These are phyloP conservation scores for Phytopythium cucurbitacearum DNA, from an alignment of 352 stramenopile species.

Conservation along the genomic window DNA sequence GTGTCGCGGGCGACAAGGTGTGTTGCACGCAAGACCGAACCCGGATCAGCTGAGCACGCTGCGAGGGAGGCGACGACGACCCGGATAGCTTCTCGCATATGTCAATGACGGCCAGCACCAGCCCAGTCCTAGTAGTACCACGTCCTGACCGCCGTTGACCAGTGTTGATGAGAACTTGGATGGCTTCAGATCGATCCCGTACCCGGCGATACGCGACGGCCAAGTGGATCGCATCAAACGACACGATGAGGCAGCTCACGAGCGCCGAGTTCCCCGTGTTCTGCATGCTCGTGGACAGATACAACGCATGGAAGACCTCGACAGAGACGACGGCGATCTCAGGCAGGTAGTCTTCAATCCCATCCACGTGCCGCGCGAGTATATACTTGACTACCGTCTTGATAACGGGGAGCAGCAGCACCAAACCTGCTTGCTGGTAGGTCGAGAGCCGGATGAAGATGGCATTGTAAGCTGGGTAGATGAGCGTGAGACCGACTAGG, in stretches of 20 bases:
- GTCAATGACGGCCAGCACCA: too few relatives aligned
- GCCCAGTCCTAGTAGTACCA: too few relatives aligned
- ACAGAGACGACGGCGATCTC: constrained; percentile 4
- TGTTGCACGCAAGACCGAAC: constrained; percentile 1
- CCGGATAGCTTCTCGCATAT: too few relatives aligned
- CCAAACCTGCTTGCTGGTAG: constrained; percentile 6
- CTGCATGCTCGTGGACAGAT: constrained; percentile 7
- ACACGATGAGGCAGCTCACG: constrained; percentile 5
- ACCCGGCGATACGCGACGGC: constrained; percentile 1
- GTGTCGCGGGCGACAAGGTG: background rate
- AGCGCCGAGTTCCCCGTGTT: constrained; percentile 7
- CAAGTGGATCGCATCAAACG: constrained; percentile 6
- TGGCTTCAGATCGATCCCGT: background rate
- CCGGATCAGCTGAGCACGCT: background rate
- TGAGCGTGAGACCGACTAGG: background rate
- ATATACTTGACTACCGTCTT: constrained; percentile 3
- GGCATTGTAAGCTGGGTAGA: constrained; percentile 3
- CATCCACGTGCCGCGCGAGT: background rate
- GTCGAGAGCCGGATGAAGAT: background rate
- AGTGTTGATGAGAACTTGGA: background rate
- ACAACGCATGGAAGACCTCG: constrained; percentile 10
- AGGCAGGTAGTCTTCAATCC: constrained; percentile 4
- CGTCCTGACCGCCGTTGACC: background rate
- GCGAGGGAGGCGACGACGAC: too few relatives aligned
- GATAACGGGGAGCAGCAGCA: constrained; percentile 10